These are phyloP conservation scores for Oidium heveae DNA, from an alignment of 2,329 filamentous ascomycete genomes.

Conservation along the genomic window DNA sequence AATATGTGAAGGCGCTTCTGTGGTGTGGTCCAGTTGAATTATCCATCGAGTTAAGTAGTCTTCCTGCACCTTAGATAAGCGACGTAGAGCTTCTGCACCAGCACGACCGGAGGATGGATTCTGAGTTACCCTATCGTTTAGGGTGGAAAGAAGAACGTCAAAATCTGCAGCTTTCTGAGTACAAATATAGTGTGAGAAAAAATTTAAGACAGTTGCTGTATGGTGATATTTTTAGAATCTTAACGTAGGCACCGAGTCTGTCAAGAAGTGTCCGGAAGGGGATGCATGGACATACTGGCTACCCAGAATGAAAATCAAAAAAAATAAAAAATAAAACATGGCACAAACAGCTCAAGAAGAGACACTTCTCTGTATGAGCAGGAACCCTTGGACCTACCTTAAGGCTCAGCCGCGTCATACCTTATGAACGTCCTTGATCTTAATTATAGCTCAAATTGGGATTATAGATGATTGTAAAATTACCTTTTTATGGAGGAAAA, in stretches of 20 bases:
- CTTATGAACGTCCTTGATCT: too few relatives aligned
- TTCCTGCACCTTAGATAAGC: neutral
- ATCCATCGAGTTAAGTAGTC: neutral
- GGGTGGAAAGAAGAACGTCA: neutral
- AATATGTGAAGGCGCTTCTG: neutral
- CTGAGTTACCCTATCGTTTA: neutral
- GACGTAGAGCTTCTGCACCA: neutral
- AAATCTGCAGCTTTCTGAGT: neutral
- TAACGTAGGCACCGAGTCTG: neutral
- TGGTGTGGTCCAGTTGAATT: neutral
- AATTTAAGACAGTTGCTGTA: neutral
- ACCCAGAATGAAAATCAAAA: too few relatives aligned
- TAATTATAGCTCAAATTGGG: too few relatives aligned
- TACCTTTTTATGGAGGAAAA: too few relatives aligned
- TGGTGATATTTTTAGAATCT: neutral
- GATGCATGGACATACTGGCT: neutral
- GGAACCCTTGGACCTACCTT: too few relatives aligned
- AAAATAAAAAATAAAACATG: too few relatives aligned
- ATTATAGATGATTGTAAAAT: too few relatives aligned
- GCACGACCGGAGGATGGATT: neutral
- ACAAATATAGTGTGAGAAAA: neutral
- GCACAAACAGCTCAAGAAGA: too few relatives aligned
- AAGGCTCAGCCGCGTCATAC: too few relatives aligned
- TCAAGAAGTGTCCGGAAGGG: neutral
- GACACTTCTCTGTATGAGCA: too few relatives aligned